Percentiles rank a stretch among this genome's conserved stretches.
Conservation (phyloP, 2,329 filamentous ascomycete species). For the Trichophyton rubrum region DNA sequence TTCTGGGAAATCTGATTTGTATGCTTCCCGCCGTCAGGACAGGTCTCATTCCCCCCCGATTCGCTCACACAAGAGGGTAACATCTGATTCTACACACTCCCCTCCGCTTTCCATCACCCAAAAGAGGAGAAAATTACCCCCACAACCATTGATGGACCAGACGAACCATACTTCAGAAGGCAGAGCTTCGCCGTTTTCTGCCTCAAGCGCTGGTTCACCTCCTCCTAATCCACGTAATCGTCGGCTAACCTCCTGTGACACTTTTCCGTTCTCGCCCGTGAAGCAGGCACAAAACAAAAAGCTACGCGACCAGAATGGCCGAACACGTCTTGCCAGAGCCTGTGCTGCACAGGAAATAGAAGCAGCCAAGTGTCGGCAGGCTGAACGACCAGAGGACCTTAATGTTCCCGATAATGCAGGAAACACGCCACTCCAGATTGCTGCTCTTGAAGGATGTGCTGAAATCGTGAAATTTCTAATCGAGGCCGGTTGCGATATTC, state of each 20-base stretch:
- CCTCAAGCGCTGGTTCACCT: conserved; percentile 32
- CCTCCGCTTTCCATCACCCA: conserved; percentile 10
- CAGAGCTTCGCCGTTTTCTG: conserved; percentile 32
- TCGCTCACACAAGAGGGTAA: conserved; percentile 25
- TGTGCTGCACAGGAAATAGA: conserved; percentile 78
- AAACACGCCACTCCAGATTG: conserved; percentile 93
- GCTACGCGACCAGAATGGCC: conserved; percentile 80
- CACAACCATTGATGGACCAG: conserved; percentile 30
- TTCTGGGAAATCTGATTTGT: not conserved
- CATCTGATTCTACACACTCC: conserved; percentile 27
- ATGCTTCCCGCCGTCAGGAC: conserved; percentile 16
- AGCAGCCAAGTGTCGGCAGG: conserved; percentile 58
- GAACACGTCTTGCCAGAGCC: conserved; percentile 79
- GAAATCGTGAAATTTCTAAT: conserved; percentile 82
- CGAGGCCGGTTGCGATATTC: conserved; percentile 68
- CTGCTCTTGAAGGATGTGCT: conserved; percentile 71
- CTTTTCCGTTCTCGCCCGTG: conserved; percentile 48
- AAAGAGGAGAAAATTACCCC: conserved; percentile 24
- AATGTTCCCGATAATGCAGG: conserved; percentile 86
- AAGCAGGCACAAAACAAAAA: conserved; percentile 65
- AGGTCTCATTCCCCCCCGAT: conserved; percentile 27
- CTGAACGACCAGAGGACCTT: conserved; percentile 73
- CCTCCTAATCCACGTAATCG: conserved; percentile 29
- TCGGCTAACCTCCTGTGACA: conserved; percentile 30
- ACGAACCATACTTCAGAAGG: conserved; percentile 36